These are phyloP conservation scores for Eudorina sp. DNA, from an alignment of 139 green algal species.

Conservation along the genomic window DNA sequence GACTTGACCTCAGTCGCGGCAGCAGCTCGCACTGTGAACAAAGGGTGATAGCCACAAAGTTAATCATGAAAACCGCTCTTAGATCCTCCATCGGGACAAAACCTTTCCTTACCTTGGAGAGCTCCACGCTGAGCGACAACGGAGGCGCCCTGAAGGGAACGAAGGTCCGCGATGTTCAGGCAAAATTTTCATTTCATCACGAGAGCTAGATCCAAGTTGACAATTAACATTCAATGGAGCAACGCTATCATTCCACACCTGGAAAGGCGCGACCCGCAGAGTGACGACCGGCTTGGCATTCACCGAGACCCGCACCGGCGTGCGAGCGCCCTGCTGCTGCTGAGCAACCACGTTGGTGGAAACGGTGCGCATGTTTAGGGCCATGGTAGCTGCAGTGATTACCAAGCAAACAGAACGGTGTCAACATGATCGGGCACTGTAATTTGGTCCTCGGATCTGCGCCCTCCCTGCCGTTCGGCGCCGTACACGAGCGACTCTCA, in stretches of 20 bases:
- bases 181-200: background rate
- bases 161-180: background rate
- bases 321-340: constrained; percentile 26
- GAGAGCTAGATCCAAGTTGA: constrained; percentile 14
- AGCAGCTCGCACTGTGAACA: constrained; percentile 35
- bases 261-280: constrained; percentile 38
- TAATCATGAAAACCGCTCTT: background rate
- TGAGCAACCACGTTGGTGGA: constrained; percentile 23
- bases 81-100: constrained; percentile 18
- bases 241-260: constrained; percentile 12
- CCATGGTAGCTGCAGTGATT: constrained; percentile 42
- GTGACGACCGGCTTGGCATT: background rate
- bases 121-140: background rate
- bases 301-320: constrained; percentile 25
- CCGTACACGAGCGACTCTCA: too few relatives aligned
- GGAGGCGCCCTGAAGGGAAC: background rate
- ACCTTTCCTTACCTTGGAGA: constrained; percentile 5
- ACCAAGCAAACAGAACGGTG: too few relatives aligned
- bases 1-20: constrained; percentile 46
- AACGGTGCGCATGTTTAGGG: constrained; percentile 19
- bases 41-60: background rate
- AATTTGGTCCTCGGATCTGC: too few relatives aligned
- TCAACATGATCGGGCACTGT: too few relatives aligned
- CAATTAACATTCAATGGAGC: background rate
- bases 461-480: too few relatives aligned